phyloP scores from a whole-genome alignment of 1,284 basidiomycete genomes.

The Spongiforma sp. region DNA sequence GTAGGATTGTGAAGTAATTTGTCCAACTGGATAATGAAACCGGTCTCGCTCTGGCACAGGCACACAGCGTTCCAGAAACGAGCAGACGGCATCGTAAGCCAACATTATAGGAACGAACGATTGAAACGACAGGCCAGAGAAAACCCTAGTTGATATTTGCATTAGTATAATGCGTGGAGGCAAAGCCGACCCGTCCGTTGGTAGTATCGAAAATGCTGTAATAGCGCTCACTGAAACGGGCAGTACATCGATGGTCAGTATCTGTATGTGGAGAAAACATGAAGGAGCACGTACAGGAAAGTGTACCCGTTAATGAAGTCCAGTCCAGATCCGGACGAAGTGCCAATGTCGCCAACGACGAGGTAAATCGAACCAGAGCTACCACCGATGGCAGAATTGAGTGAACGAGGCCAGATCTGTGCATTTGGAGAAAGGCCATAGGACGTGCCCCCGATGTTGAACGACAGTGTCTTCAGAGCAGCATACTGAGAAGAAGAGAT shows the following conservation, averaged over 20 bases:
- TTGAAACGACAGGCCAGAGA: conserved; percentile 41
- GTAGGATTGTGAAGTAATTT: no score
- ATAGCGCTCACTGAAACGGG: conserved; percentile 48
- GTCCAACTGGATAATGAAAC: no score
- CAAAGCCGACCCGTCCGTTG: conserved; percentile 51
- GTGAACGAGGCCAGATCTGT: conserved; percentile 56
- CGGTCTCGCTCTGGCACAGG: no score
- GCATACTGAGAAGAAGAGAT: conserved; percentile 42
- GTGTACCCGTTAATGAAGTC: conserved; percentile 23
- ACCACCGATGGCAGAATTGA: conserved; percentile 50
- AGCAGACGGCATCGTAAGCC: conserved; percentile 50
- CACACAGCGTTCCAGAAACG: neutral
- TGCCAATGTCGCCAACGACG: conserved; percentile 44
- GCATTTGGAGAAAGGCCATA: conserved; percentile 52
- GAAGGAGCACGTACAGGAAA: conserved; percentile 12
- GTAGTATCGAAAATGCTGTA: conserved; percentile 55
- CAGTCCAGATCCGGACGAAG: conserved; percentile 49
- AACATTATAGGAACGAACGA: conserved; percentile 43
- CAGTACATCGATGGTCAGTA: conserved; percentile 30
- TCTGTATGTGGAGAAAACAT: conserved; percentile 3
- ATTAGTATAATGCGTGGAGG: conserved; percentile 40
- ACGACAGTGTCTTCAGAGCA: neutral
- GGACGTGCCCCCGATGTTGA: conserved; percentile 37
- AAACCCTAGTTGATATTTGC: conserved; percentile 47
- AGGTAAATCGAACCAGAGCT: conserved; percentile 47